Evolutionary conservation across 441 rosid genomes (phyloP).

Genomic region (Populus hybrid): DNA sequence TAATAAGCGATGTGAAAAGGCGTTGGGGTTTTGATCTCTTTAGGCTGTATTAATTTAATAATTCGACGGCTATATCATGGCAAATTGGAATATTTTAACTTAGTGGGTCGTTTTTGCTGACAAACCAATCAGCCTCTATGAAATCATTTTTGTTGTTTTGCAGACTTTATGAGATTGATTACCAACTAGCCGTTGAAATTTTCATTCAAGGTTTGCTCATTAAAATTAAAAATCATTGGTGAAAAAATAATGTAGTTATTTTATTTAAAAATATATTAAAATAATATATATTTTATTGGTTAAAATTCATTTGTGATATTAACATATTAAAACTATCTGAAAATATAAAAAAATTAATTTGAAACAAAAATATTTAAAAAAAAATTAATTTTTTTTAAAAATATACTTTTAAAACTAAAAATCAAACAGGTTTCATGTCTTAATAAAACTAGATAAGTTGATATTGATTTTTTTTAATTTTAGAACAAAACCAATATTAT

Average conservation of each 20-base stretch:
- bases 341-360: too few species aligned
- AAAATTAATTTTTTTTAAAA: too few species aligned
- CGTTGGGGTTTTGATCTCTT: background rate
- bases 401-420: too few species aligned
- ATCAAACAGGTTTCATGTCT: background rate
- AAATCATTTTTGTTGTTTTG: constrained; percentile 3
- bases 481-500: background rate
- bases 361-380: too few species aligned
- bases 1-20: background rate
- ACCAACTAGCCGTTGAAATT: constrained; percentile 22
- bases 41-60: background rate
- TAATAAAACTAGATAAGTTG: background rate
- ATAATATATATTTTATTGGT: too few species aligned
- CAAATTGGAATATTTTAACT: background rate
- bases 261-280: too few species aligned
- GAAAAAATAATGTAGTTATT: background rate
- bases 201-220: constrained; percentile 12
- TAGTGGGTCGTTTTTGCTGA: constrained; percentile 2
- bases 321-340: accelerated
- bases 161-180: constrained; percentile 3
- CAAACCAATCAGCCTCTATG: background rate
- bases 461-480: background rate
- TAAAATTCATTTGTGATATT: too few species aligned
- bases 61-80: background rate
- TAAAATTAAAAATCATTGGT: background rate